These are phyloP conservation scores for Reutealis trisperma DNA, from an alignment of 345 rosid species.

Conservation along the genomic window DNA sequence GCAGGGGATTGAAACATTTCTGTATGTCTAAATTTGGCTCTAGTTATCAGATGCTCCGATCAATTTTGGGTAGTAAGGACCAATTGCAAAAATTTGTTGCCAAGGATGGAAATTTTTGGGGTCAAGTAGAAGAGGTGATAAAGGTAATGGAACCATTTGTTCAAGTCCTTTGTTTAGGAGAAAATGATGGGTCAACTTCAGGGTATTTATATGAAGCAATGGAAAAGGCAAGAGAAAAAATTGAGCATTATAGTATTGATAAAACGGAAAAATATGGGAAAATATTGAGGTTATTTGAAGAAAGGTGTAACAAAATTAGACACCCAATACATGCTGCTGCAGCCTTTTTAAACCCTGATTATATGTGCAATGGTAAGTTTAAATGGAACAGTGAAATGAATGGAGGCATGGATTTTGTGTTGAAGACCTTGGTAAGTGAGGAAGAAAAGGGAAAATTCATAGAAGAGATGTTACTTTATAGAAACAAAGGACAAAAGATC, in stretches of 20 bases:
- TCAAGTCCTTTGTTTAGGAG: conserved; percentile 14
- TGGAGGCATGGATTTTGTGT: background rate
- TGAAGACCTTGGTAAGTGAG: background rate
- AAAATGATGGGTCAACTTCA: conserved; percentile 9
- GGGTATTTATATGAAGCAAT: conserved; percentile 18
- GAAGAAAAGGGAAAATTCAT: background rate
- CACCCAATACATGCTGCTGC: conserved; percentile 23
- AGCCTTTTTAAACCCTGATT: conserved; percentile 10
- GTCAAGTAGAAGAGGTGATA: background rate
- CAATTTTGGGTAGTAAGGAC: conserved; percentile 3
- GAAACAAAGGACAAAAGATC: background rate
- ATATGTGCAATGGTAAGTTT: background rate
- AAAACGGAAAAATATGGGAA: background rate
- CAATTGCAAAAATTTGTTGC: background rate
- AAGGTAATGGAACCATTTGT: conserved; percentile 9
- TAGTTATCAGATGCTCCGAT: background rate
- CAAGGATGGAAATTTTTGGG: conserved; percentile 10
- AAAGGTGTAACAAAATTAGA: background rate
- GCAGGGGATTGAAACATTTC: background rate
- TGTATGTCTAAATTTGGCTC: background rate
- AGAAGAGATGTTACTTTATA: background rate
- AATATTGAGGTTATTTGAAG: background rate
- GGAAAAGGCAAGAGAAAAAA: conserved; percentile 5
- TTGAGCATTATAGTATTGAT: background rate
- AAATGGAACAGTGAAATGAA: conserved; percentile 3